Conservation (phyloP, 2,329 filamentous ascomycete species). For the Arthroderma sp. region DNA sequence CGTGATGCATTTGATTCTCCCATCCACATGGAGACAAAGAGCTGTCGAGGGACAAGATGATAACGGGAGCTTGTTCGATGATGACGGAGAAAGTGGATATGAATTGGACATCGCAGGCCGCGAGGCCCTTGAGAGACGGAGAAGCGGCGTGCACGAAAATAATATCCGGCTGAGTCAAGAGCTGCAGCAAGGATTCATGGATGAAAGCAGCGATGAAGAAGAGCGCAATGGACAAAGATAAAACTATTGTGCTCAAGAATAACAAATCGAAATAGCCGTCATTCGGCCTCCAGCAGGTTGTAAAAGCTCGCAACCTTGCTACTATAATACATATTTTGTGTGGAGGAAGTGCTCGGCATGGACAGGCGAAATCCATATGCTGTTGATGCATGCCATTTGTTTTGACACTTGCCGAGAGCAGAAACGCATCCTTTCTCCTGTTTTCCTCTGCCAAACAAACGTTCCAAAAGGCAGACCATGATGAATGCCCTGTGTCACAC, state of each 20-base stretch:
- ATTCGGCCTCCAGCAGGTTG: no score
- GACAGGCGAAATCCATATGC: no score
- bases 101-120: conserved; percentile 39
- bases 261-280: no score
- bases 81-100: conserved; percentile 42
- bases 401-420: no score
- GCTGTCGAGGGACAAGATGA: conserved; percentile 32
- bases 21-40: conserved; percentile 36
- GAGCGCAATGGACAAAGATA: not conserved
- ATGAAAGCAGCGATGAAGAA: conserved; percentile 54
- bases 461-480: no score
- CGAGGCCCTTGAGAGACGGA: conserved; percentile 32
- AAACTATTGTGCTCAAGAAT: not conserved
- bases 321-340: no score
- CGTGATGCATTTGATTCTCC: conserved; percentile 32
- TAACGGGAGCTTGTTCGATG: conserved; percentile 50
- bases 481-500: no score
- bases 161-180: conserved; percentile 59
- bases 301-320: no score
- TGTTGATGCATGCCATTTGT: no score
- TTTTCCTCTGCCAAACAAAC: no score
- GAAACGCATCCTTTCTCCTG: no score
- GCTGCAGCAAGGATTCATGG: conserved; percentile 61
- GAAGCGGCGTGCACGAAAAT: conserved; percentile 27
- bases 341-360: no score